Conservation (phyloP, 345 rosid genomes). For the Lenwebbia sp. region DNA sequence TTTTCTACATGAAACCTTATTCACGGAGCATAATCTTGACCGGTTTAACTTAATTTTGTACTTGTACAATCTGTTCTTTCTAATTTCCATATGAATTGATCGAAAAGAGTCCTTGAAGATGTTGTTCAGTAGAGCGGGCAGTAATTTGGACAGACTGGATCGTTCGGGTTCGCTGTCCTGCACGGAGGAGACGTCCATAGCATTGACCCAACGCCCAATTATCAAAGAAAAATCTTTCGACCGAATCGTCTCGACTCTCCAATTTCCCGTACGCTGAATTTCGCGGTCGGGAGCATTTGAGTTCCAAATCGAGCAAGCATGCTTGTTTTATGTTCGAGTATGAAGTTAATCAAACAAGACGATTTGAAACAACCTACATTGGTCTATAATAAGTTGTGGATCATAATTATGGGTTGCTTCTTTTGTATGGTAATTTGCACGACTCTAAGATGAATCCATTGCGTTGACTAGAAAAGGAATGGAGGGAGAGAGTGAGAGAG, state of each 20-base stretch:
- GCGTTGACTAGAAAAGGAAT: too few species aligned
- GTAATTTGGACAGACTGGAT: slow-evolving; percentile 7
- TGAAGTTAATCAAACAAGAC: neutral
- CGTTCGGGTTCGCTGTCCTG: slow-evolving; percentile 6
- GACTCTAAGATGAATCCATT: too few species aligned
- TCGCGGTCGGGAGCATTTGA: neutral
- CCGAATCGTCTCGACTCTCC: slow-evolving; percentile 11
- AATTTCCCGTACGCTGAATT: slow-evolving; percentile 27
- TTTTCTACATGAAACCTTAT: too few species aligned
- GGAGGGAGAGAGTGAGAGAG: too few species aligned
- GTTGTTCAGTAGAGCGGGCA: neutral
- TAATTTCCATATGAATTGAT: neutral
- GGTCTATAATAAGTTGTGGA: neutral
- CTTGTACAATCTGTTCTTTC: neutral
- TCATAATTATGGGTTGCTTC: too few species aligned
- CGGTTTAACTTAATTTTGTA: neutral
- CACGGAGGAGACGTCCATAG: slow-evolving; percentile 16
- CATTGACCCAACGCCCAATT: slow-evolving; percentile 4
- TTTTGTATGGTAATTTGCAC: too few species aligned
- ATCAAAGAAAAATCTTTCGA: slow-evolving; percentile 1
- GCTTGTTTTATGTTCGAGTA: neutral
- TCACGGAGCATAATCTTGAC: neutral
- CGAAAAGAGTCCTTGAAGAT: neutral
- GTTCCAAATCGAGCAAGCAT: neutral
- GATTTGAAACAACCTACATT: neutral